Evolutionary conservation across 2,329 filamentous ascomycete species (phyloP), one percentile per base, ranked within the genome.

Genomic region (Mariannaea elegans): DNA sequence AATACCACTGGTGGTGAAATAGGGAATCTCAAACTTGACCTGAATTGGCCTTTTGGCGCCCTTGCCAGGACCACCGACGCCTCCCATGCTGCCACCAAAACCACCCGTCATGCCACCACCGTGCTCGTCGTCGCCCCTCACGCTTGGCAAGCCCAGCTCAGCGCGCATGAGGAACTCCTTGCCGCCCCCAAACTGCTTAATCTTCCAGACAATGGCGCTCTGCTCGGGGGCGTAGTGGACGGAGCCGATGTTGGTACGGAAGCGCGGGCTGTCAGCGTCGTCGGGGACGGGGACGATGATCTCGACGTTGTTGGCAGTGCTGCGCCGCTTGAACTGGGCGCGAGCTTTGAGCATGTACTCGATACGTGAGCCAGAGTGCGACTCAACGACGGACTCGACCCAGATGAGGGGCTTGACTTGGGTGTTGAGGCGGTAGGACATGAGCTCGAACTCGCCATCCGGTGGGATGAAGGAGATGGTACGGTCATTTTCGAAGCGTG

Each of bases 11-110:
- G 96, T 99, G n/a, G 95, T 99, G 76, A 99, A 99, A 80, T 99
- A 99, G n/a, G 95, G 95, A 74, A 99, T 99, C 82, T 99, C 95
- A 76, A 99, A 99, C 82, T 99, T 99, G 81, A 99, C 95, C 77
- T 94, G 94, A 72, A 99, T 99, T 1, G 95, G 95, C 69, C 95
- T 84, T 84, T 98, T 99, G 57, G 87, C 86, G 18, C 92, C 92
- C 81, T 98, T 98, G 59, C 88, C 89, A 18, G 79, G 77, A 4
- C 88, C 84, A n/a, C 86, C 88, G 24, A 95, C 87, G 65, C 94
- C 94, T 59, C 94, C 94, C 94, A 97, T 97, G 75, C 93, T 97
- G 18, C 94, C 94, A 64, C 94, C 94, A 72, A 97, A 97, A 1
- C 94, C 94, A 72, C 94, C 94, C 67, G 94, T 98, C 94, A 98